Percentiles rank a stretch among this genome's conserved stretches.
These are phyloP conservation scores for Coniferiporia weirii DNA, from an alignment of 1,284 basidiomycete genomes.

Conservation along the genomic window DNA sequence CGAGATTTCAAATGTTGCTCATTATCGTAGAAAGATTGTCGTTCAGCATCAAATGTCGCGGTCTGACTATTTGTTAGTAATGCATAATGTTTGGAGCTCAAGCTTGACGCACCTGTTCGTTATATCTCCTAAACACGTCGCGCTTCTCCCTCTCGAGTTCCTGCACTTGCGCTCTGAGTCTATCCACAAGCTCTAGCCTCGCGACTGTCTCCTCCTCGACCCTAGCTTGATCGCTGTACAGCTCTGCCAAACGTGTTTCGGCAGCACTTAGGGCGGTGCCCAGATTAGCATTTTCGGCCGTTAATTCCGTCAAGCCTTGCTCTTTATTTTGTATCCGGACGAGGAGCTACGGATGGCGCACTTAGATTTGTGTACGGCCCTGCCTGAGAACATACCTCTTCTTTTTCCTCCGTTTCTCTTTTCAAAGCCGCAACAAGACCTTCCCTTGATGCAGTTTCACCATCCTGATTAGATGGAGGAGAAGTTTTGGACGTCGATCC, in stretches of 20 bases:
- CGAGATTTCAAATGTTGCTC: conserved; percentile 84
- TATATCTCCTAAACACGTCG: conserved; percentile 71
- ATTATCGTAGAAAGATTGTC: conserved; percentile 82
- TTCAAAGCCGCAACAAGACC: conserved; percentile 57
- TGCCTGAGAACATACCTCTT: conserved; percentile 47
- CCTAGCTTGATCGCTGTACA: conserved; percentile 73
- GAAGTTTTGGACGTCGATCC: conserved; percentile 29
- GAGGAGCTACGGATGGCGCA: conserved; percentile 46
- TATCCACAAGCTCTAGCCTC: conserved; percentile 73
- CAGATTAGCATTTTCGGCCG: conserved; percentile 58
- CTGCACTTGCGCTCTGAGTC: conserved; percentile 68
- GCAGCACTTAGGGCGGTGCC: conserved; percentile 57
- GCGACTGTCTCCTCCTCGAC: conserved; percentile 72
- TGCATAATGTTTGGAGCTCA: conserved; percentile 9
- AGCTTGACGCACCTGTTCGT: conserved; percentile 58
- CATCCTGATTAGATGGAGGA: conserved; percentile 27
- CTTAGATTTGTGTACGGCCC: conserved; percentile 7
- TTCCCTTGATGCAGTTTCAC: conserved; percentile 40
- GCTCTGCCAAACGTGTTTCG: conserved; percentile 64
- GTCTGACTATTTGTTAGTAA: conserved; percentile 40
- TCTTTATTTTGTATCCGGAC: conserved; percentile 74
- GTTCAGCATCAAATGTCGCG: conserved; percentile 75
- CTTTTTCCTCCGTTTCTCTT: conserved; percentile 73
- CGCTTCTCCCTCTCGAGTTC: conserved; percentile 80
- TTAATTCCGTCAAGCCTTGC: conserved; percentile 53